Base-by-base conservation (phyloP, 2,329 filamentous ascomycete species). In the Penicillium polonicum region DNA sequence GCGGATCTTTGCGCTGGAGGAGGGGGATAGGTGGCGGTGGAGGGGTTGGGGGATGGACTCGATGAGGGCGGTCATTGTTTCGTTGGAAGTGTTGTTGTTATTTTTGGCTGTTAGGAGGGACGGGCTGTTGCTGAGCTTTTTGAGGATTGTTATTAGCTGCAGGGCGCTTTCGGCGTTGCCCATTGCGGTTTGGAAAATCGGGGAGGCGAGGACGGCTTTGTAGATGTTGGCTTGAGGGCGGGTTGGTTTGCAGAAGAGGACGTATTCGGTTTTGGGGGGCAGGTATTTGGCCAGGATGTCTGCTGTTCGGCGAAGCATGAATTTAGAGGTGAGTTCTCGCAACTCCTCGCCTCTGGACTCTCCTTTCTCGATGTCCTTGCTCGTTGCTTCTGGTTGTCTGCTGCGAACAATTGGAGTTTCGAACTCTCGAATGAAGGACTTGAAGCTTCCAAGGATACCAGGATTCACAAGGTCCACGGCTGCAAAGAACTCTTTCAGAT, bases 81-180 rank as follows among this genome's bases (percentile, higher is more conserved):
- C 78, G 35, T 76, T 81, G 2, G 78, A 76, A 2, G 73, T 72
- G 36, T 81, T 77, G 38, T 83, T 78, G 4, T 73, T 73, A 21
- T 75, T 77, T 57, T 82, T 82, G 2, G 79, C 74, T 42, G 80
- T 79, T 8, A 91, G 76, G 10, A 90, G 74, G 0, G 81, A 84
- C 1, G 88, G 88, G 61, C 86, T 87, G 69, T 90, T 90, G 78
- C 88, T 90, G 19, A 89, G 79, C 70, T 90, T 90, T 74, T 90
- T 90, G 19, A 91, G 76, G 19, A 90, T 80, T 17, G 85, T 90
- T 67, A 90, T 90, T 15, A 90, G 82, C 65, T 88, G 85, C 2
- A 91, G 77, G 2, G 85, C 83, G 46, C 82, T 81, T 49, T 89
- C 85, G 1, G 82, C 78, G 60, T 81, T 87, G 15, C 86, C 85